Evolutionary conservation across 1,284 basidiomycete species (phyloP), one percentile per base, ranked within the genome.

Genomic region (Trametes polyzona): DNA sequence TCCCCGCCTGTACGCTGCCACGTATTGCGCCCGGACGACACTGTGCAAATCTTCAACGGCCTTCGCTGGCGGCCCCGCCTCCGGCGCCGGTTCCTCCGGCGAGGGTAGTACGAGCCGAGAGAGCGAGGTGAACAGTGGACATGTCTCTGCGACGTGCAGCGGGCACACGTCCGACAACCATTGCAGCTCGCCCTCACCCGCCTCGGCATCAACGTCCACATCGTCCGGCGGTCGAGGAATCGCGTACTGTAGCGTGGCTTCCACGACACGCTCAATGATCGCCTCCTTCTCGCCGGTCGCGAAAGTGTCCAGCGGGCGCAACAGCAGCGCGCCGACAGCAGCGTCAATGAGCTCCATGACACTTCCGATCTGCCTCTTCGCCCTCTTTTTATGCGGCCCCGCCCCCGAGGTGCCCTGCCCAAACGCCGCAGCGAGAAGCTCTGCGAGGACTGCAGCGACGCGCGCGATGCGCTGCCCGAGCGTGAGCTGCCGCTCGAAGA

Each of bases 261-360:
- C 83, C 3, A 88, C 88, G 23, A 92, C 80, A 49, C 81, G 79
- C 52, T 92, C 87, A 27, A 88, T 78, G 49, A 90, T 81, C 16
- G 67, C 71, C 46, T 86, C 85, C 23, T 85, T 72, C 70, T 92
- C 87, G n/a, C 82, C 83, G 0, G 82, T 73, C 10, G 79, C 77
- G 65, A 88, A 72, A 19, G 71, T 73, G 16, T 78, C 76, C 8
- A 74, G 66, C 2, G 79, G 73, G 35, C 84, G 80, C 24, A 79
- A 67, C n/a, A 88, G 72, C 5, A 91, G 74, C 1, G 80, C 71
- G 26, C 79, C 79, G 24, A 90, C 84, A 0, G 86, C 82, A 47
- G 79, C 76, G 56, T 86, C 84, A 59, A 92, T 90, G 55, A 92
- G 80, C 67, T 90, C 87, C 81, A 90, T 86, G 39, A 89, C 87